Conservation (phyloP, 148 eudicot species). For the Rhododendron simsii region DNA sequence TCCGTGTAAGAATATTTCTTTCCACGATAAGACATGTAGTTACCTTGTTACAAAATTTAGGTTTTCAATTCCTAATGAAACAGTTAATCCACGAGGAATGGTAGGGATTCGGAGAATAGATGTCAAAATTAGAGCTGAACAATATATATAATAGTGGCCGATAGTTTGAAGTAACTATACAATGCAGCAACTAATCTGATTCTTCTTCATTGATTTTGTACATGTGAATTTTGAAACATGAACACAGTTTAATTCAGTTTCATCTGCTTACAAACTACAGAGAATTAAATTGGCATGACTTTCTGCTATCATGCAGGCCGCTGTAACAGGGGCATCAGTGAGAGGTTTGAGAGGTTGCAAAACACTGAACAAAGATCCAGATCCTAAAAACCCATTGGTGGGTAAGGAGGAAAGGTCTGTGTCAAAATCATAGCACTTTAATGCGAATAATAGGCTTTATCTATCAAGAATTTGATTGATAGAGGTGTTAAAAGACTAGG, state of each 20-base stretch:
- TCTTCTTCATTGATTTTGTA: neutral
- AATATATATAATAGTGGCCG: neutral
- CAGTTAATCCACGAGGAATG: neutral
- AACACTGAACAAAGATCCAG: slow-evolving; percentile 87
- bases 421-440: neutral
- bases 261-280: neutral
- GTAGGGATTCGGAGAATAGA: neutral
- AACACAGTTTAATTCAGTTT: neutral
- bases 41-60: neutral
- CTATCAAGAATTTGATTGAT: neutral
- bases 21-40: slow-evolving; percentile 4
- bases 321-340: slow-evolving; percentile 66
- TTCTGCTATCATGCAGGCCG: slow-evolving; percentile 53
- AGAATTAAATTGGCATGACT: slow-evolving; percentile 4
- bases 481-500: neutral
- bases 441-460: neutral
- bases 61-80: neutral
- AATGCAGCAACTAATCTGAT: neutral
- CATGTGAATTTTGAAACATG: neutral
- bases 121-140: neutral
- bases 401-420: slow-evolving; percentile 82
- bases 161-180: neutral
- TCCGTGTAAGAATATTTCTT: slow-evolving; percentile 51
- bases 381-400: slow-evolving; percentile 82
- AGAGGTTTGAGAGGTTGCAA: slow-evolving; percentile 85